Percentiles rank a stretch among this genome's conserved stretches.
Conservation (phyloP, 2,329 filamentous ascomycete species). For the Cladosporium sp. region DNA sequence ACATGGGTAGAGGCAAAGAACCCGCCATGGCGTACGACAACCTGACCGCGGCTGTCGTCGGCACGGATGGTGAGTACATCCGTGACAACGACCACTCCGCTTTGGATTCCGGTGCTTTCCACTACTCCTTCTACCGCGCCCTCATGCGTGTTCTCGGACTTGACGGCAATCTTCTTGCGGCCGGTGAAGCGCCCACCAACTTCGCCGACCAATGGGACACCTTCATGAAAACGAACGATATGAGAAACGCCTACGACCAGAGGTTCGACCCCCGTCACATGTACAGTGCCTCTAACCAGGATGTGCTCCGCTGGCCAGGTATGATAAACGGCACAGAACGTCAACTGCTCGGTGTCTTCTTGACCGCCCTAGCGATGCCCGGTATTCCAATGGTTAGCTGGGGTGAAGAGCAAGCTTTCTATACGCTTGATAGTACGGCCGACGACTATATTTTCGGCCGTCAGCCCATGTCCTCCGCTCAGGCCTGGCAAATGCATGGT, state of each 20-base stretch:
- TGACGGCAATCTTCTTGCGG: conserved; percentile 53
- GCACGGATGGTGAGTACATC: conserved; percentile 41
- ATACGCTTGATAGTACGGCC: conserved; percentile 60
- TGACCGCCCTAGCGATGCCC: conserved; percentile 57
- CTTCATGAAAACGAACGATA: conserved; percentile 56
- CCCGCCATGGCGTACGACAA: conserved; percentile 50
- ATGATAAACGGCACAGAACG: conserved; percentile 54
- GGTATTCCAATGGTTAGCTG: conserved; percentile 59
- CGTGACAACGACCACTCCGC: conserved; percentile 50
- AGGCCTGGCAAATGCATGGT: conserved; percentile 62
- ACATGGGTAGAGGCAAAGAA: conserved; percentile 59
- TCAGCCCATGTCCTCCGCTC: conserved; percentile 57
- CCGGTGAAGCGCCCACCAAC: conserved; percentile 51
- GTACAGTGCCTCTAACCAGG: conserved; percentile 62
- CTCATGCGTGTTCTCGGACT: conserved; percentile 58
- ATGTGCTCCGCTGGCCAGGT: conserved; percentile 62
- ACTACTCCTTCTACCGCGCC: conserved; percentile 62
- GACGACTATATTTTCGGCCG: conserved; percentile 63
- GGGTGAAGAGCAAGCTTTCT: conserved; percentile 64
- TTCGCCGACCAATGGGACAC: conserved; percentile 53
- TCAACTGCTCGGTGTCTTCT: conserved; percentile 54
- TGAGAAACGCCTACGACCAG: conserved; percentile 58
- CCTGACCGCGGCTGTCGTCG: conserved; percentile 44
- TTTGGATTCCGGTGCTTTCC: conserved; percentile 58
- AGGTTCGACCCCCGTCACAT: conserved; percentile 61